These are phyloP conservation scores for Cladobotryum mycophilum DNA, from an alignment of 2,329 filamentous ascomycete genomes.

Conservation along the genomic window DNA sequence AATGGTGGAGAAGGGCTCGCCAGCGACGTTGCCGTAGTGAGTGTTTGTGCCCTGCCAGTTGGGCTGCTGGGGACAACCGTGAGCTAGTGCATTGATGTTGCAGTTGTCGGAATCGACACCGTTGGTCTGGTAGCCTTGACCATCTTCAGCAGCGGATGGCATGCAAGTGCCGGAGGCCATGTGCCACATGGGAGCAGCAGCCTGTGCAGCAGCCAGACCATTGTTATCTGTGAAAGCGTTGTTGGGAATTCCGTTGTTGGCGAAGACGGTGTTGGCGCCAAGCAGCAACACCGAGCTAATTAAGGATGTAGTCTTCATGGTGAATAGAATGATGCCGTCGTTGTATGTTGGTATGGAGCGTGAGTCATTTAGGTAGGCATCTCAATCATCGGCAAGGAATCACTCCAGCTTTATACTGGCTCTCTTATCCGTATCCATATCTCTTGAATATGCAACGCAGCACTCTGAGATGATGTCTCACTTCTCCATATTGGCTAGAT, in stretches of 20 bases:
- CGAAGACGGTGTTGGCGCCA: slow-evolving; percentile 6
- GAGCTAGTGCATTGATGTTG: slow-evolving; percentile 12
- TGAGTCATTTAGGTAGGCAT: too few relatives aligned
- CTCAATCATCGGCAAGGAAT: too few relatives aligned
- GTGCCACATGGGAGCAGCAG: slow-evolving; percentile 15
- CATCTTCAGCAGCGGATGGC: slow-evolving; percentile 16
- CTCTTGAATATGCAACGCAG: too few relatives aligned
- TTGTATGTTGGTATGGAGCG: too few relatives aligned
- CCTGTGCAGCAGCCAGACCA: slow-evolving; percentile 12
- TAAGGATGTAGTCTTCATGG: too few relatives aligned
- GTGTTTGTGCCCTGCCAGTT: slow-evolving; percentile 15
- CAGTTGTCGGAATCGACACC: slow-evolving; percentile 15
- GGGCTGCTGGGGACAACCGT: slow-evolving; percentile 12
- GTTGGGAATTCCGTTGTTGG: slow-evolving; percentile 11
- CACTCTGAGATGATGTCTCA: too few relatives aligned
- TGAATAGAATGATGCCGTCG: too few relatives aligned
- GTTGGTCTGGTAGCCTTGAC: slow-evolving; percentile 14
- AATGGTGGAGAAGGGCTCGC: slow-evolving; percentile 13
- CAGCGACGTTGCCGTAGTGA: slow-evolving; percentile 13
- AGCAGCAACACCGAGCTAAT: slow-evolving; percentile 6
- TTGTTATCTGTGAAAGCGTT: slow-evolving; percentile 11
- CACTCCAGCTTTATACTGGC: too few relatives aligned
- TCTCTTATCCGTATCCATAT: too few relatives aligned
- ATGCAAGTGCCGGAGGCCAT: slow-evolving; percentile 16
- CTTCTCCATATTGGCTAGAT: too few relatives aligned